These are phyloP conservation scores for Chlamydomonas reinhardtii DNA, from an alignment of 163 green algal genomes.

Conservation along the genomic window DNA sequence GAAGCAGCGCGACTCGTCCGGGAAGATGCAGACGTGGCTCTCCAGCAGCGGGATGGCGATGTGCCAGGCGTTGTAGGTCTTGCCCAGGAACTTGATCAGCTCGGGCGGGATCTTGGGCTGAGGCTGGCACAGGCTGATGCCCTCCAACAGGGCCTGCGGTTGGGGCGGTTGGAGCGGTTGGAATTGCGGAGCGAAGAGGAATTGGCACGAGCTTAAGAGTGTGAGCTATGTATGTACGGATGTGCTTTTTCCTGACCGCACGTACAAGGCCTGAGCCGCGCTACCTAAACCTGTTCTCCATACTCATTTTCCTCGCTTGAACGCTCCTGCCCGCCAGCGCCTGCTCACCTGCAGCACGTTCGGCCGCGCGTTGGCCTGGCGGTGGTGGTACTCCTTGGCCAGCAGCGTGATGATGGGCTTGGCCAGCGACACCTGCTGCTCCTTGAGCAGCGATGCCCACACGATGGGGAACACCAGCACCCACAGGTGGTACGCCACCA, in stretches of 20 bases:
- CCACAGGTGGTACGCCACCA: conserved; percentile 94
- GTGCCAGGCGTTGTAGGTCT: conserved; percentile 97
- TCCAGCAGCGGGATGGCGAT: conserved; percentile 96
- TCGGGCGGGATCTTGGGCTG: conserved; percentile 98
- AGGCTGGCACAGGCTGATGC: conserved; percentile 92
- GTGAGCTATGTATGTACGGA: no score
- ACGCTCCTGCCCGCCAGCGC: not conserved
- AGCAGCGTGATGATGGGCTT: conserved; percentile 97
- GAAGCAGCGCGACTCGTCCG: conserved; percentile 92
- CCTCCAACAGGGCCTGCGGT: conserved; percentile 89
- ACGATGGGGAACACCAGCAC: conserved; percentile 98
- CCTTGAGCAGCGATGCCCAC: conserved; percentile 94
- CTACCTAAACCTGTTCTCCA: no score
- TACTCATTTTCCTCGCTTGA: no score
- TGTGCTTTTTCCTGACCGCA: no score
- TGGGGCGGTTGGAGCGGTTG: not conserved
- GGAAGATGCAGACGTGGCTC: conserved; percentile 97
- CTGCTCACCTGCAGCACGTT: conserved; percentile 87
- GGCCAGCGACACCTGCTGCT: conserved; percentile 91
- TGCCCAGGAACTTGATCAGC: conserved; percentile 98
- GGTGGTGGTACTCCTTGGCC: conserved; percentile 90
- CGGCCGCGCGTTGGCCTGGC: conserved; percentile 83
- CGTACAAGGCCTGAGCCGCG: no score
- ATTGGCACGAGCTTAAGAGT: no score
- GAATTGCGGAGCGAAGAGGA: not conserved